phyloP scores from a whole-genome alignment of 495 filamentous ascomycete genomes.

The Neurospora sp. region DNA sequence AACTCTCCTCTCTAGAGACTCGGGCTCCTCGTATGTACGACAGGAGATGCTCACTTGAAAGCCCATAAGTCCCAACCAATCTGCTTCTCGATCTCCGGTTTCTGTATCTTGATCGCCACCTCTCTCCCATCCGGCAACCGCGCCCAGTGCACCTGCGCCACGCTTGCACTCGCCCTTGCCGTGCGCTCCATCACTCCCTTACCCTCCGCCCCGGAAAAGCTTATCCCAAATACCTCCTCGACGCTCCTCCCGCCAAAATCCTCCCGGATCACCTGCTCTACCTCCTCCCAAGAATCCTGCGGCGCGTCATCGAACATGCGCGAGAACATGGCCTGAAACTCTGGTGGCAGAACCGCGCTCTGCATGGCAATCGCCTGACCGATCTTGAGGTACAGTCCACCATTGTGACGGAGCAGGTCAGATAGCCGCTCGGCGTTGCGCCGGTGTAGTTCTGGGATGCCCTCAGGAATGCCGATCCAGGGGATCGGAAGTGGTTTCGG shows the following conservation, averaged over 20 bases:
- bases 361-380: conserved; percentile 99
- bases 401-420: conserved; percentile 70
- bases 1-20: not conserved
- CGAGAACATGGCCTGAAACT: conserved; percentile 91
- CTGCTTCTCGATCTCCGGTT: conserved; percentile 82
- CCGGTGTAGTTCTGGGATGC: conserved; percentile 62
- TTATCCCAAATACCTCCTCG: conserved; percentile 85
- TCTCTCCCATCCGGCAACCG: conserved; percentile 71
- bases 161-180: conserved; percentile 79
- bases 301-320: conserved; percentile 97
- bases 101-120: conserved; percentile 94
- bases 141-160: conserved; percentile 96
- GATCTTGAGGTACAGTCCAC: conserved; percentile 93
- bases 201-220: conserved; percentile 53
- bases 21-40: not conserved
- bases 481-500: conserved; percentile 55
- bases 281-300: conserved; percentile 84
- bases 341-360: conserved; percentile 79
- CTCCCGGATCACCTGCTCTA: conserved; percentile 75
- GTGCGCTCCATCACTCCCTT: conserved; percentile 79
- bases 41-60: conserved; percentile 60
- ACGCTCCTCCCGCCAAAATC: conserved; percentile 73
- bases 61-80: conserved; percentile 90
- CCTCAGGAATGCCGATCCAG: conserved; percentile 42
- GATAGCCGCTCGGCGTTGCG: conserved; percentile 77